Evolutionary conservation across 75 land plant genomes (phyloP).

Genomic region (Cupressus sempervirens): DNA sequence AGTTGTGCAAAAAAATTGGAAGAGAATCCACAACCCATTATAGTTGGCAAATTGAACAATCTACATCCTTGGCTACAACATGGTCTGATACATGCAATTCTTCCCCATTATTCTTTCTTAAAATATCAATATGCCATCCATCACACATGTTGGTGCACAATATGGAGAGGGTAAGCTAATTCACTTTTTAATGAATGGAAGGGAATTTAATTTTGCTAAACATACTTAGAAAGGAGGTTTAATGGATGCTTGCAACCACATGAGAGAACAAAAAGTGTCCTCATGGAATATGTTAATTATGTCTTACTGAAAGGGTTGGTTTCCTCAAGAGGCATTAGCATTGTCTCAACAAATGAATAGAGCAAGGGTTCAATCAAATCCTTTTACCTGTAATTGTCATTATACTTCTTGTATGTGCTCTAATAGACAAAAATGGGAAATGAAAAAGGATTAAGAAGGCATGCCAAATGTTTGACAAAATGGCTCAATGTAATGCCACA

Average conservation of each 20-base stretch:
- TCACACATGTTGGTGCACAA: neutral
- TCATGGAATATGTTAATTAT: neutral
- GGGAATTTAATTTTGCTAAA: neutral
- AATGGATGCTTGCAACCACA: conserved; percentile 18
- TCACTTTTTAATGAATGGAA: neutral
- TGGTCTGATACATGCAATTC: too few species aligned
- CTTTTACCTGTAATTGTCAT: conserved; percentile 15
- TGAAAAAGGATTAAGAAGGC: conserved; percentile 16
- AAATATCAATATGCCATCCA: neutral
- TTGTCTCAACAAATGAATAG: neutral
- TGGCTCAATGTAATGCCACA: conserved; percentile 12
- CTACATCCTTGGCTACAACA: too few species aligned
- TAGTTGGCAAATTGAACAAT: too few species aligned
- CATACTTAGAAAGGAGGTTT: neutral
- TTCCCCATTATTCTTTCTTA: too few species aligned
- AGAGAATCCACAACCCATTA: too few species aligned
- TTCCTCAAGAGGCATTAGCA: neutral
- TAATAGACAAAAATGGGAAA: conserved; percentile 25
- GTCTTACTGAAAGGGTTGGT: neutral
- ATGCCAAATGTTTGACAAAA: conserved; percentile 16
- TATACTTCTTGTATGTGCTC: conserved; percentile 19
- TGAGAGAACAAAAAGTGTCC: neutral
- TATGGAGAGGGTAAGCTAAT: neutral
- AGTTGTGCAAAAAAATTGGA: too few species aligned
- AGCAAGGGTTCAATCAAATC: neutral